Evolutionary conservation across 2,329 filamentous ascomycete genomes (phyloP).

Genomic region (Talaromyces sp.): DNA sequence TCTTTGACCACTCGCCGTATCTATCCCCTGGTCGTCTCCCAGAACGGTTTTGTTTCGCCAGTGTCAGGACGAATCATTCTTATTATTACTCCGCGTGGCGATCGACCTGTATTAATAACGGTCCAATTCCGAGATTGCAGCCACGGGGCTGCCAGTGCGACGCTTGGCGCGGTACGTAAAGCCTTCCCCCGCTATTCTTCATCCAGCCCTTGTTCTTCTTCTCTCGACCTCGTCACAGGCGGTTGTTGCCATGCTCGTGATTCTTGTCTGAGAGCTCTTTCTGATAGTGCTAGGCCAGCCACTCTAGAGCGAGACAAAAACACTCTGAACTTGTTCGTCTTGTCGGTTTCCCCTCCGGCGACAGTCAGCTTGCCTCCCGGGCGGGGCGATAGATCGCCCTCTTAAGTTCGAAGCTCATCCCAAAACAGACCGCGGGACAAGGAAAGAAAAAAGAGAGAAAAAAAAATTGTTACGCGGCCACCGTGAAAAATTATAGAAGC

Average conservation of each 20-base stretch:
- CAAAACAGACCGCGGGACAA: not conserved
- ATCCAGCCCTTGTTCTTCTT: not conserved
- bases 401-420: not conserved
- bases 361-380: not conserved
- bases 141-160: not conserved
- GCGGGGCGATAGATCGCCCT: not conserved
- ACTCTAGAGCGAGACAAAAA: not conserved
- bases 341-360: not conserved
- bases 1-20: not conserved
- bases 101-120: not conserved
- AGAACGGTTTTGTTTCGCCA: too few relatives aligned
- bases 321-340: not conserved
- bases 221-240: not conserved
- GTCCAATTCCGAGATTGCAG: not conserved
- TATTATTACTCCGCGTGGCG: not conserved
- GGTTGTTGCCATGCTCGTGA: not conserved
- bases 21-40: not conserved
- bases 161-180: not conserved
- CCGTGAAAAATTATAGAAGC: not conserved
- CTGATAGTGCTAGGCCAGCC: not conserved
- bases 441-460: constrained; percentile 8
- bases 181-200: not conserved
- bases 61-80: not conserved
- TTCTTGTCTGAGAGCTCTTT: not conserved
- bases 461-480: constrained; percentile 2